Evolutionary conservation across 257 asterid species (phyloP).

Genomic region (Salvia rosmarinus): DNA sequence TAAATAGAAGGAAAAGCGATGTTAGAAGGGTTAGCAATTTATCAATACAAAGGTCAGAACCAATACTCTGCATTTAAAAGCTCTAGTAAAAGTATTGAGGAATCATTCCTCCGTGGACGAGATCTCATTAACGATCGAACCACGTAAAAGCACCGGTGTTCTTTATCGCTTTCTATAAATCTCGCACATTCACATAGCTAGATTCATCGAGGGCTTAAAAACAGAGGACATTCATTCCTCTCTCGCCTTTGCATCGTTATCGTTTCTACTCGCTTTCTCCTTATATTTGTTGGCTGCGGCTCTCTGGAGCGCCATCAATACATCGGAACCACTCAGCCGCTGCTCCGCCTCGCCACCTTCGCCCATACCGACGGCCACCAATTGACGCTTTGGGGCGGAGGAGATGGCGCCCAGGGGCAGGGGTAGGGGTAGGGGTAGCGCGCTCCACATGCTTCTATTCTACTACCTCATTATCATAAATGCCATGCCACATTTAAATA

Average conservation of each 20-base stretch:
- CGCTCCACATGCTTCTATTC: neutral
- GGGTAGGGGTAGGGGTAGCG: neutral
- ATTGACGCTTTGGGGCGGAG: neutral
- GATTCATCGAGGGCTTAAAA: conserved; percentile 36
- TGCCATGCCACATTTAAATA: neutral
- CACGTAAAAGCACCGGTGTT: too few species aligned
- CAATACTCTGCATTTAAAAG: too few species aligned
- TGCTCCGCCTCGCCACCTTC: neutral
- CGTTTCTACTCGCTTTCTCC: neutral
- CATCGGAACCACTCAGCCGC: conserved; percentile 55
- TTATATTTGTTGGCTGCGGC: conserved; percentile 43
- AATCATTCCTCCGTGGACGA: too few species aligned
- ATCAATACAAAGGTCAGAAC: too few species aligned
- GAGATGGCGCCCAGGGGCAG: neutral
- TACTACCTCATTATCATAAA: too few species aligned
- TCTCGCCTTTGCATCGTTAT: neutral
- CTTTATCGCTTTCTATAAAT: too few species aligned
- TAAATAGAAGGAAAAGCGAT: too few species aligned
- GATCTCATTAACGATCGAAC: too few species aligned
- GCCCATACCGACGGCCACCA: neutral
- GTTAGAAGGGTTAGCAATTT: too few species aligned
- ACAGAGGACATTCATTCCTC: neutral
- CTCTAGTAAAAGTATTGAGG: too few species aligned
- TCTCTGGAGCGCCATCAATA: conserved; percentile 54
- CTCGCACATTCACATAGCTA: too few species aligned